phyloP scores from a whole-genome alignment of 2,329 filamentous ascomycete species.

The Diaporthe velutina region DNA sequence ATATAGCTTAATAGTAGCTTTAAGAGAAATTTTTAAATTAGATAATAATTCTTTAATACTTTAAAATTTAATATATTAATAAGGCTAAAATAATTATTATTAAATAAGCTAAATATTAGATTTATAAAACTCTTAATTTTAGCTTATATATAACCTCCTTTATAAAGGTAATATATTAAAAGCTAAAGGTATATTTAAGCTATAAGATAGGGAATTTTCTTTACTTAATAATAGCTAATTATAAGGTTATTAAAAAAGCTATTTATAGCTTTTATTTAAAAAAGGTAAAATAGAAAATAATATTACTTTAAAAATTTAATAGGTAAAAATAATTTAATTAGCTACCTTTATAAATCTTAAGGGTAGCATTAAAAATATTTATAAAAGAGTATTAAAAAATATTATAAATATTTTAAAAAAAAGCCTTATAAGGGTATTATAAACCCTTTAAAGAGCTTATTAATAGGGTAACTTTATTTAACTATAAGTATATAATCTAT shows the following conservation, averaged over 20 bases:
- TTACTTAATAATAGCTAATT: not conserved
- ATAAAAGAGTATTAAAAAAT: not conserved
- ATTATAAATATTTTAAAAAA: not conserved
- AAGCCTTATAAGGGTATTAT: not conserved
- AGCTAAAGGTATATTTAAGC: not conserved
- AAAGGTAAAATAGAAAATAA: not conserved
- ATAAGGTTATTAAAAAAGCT: not conserved
- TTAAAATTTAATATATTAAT: too few relatives aligned
- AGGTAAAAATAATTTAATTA: not conserved
- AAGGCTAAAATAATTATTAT: too few relatives aligned
- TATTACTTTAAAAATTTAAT: not conserved
- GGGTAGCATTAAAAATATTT: not conserved
- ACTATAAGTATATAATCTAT: not conserved
- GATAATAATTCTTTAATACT: too few relatives aligned
- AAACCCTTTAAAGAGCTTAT: too few relatives aligned
- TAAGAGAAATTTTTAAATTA: too few relatives aligned
- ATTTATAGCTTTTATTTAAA: not conserved
- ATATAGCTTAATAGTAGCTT: too few relatives aligned
- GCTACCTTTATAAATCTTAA: not conserved
- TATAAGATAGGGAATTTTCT: not conserved
- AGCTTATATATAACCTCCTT: not conserved
- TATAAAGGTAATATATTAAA: not conserved
- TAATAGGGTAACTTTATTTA: too few relatives aligned
- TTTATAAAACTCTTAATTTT: not conserved
- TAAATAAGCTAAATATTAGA: too few relatives aligned